Evolutionary conservation across 148 eudicot genomes (phyloP), one percentile per base, ranked within the genome.

Genomic region (Heliamphora exappendiculata): DNA sequence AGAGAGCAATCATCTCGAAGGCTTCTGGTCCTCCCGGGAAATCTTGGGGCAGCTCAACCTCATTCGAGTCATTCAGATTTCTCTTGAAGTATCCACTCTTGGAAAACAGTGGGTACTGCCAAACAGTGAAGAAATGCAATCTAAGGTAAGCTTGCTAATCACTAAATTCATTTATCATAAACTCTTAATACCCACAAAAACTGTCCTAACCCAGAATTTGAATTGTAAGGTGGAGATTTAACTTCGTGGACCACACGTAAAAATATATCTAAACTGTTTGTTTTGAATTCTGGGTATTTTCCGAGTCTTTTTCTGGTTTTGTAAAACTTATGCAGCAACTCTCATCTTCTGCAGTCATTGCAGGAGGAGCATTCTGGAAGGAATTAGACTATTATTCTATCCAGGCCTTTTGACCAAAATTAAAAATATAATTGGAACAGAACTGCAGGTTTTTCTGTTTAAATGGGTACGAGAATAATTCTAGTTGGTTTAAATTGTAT

Each of bases 1-100:
- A 93, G 69, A 95, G 91, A 34, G 89, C 89, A 55, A 92, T 91
- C 94, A 88, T 91, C 86, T 92, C 97, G 33, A 95, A 95, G 74
- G 94, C 88, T 47, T 92, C 94, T 0, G 94, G 51, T 51, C 98
- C 98, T 59, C 98, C 98, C 1, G 98, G 98, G 75, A 95, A 95
- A 78, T 83, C 71, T n/a, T 76, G 33, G 4, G 97, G 94, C 3
- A 95, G 84, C 63, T 87, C 86, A 24, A 88, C 81, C 62, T 89
- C 88, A 75, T 87, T 82, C 34, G 89, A 82, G n/a, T 88, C 91
- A 10, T 31, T 64, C 74, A 92, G 49, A 71, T 81, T 83, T 77
- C 79, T 86, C 84, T 80, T 83, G 83, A 95, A 95, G 83, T 89
- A 92, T 62, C 97, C 97, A 50, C 98, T 90, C 81, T 85, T 92